A percentile compares a stretch with the other conserved stretches of the same genome.
Evolutionary conservation across 148 eudicot genomes (phyloP).

Genomic region (Cornus kousa): DNA sequence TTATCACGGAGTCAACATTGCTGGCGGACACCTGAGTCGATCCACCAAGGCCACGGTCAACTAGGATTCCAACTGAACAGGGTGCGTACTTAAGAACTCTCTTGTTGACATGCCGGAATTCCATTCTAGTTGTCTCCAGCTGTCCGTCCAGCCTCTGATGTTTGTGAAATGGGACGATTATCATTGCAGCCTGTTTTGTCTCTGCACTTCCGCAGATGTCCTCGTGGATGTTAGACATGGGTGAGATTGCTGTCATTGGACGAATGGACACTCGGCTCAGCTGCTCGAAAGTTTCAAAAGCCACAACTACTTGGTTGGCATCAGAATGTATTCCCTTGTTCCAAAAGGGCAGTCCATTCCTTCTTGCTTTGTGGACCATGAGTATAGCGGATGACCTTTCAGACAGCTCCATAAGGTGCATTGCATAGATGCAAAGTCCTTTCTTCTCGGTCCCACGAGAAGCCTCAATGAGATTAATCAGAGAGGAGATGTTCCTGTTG

Average conservation of each 20-base stretch:
- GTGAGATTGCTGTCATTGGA: slow-evolving; percentile 73
- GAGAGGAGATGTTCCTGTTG: slow-evolving; percentile 47
- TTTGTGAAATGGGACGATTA: slow-evolving; percentile 74
- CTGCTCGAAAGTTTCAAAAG: slow-evolving; percentile 74
- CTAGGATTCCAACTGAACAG: slow-evolving; percentile 72
- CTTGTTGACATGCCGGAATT: slow-evolving; percentile 47
- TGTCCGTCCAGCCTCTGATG: slow-evolving; percentile 69
- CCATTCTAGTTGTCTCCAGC: slow-evolving; percentile 61
- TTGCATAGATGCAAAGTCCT: slow-evolving; percentile 65
- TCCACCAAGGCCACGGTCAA: slow-evolving; percentile 88
- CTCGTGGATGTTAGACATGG: slow-evolving; percentile 56
- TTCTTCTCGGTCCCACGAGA: slow-evolving; percentile 64
- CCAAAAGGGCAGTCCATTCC: slow-evolving; percentile 75
- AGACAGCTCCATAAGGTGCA: slow-evolving; percentile 85
- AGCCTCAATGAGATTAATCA: slow-evolving; percentile 73
- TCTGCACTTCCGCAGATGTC: slow-evolving; percentile 69
- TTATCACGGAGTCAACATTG: slow-evolving; percentile 54
- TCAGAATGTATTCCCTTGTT: slow-evolving; percentile 38
- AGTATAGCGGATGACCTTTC: slow-evolving; percentile 82
- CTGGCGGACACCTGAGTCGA: slow-evolving; percentile 68
- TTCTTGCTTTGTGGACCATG: slow-evolving; percentile 76
- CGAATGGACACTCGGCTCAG: slow-evolving; percentile 57
- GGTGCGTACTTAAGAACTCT: slow-evolving; percentile 55
- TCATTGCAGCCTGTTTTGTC: slow-evolving; percentile 52
- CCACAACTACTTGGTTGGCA: slow-evolving; percentile 61